phyloP scores from a whole-genome alignment of 169 alveolate species.

The Cryptosporidium canis region DNA sequence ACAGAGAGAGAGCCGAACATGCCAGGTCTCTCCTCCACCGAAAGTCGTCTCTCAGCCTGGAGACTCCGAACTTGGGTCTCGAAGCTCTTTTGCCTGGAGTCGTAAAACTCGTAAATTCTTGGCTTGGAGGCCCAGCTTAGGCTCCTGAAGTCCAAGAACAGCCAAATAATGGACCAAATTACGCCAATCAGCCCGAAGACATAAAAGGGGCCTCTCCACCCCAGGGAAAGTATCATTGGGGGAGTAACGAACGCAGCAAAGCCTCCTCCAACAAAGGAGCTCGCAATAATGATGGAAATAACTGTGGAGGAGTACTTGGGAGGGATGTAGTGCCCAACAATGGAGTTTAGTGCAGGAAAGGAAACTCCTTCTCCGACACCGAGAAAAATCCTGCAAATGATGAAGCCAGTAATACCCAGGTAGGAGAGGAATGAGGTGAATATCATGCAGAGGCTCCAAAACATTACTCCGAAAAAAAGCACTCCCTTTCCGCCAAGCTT shows the following conservation, averaged over 20 bases:
- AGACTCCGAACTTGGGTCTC: background rate
- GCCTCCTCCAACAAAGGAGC: constrained; percentile 67
- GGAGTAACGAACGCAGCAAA: constrained; percentile 68
- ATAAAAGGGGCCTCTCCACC: constrained; percentile 69
- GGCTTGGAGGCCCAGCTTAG: constrained; percentile 28
- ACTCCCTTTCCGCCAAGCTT: constrained; percentile 67
- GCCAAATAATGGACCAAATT: constrained; percentile 60
- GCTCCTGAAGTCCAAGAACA: constrained; percentile 31
- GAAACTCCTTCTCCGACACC: constrained; percentile 72
- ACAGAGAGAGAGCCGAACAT: background rate
- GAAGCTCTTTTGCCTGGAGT: background rate
- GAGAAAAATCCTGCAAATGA: constrained; percentile 27
- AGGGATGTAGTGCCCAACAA: constrained; percentile 53
- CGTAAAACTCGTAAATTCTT: constrained; percentile 4
- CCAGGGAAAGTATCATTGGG: constrained; percentile 37
- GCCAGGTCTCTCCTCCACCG: background rate
- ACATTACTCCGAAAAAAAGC: constrained; percentile 40
- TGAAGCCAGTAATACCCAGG: constrained; percentile 33
- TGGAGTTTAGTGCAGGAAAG: constrained; percentile 64
- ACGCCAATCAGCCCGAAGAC: constrained; percentile 53
- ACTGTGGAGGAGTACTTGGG: constrained; percentile 41
- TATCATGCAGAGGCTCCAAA: constrained; percentile 66
- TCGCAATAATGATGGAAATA: constrained; percentile 43
- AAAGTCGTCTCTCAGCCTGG: background rate
- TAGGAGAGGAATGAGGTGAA: constrained; percentile 13